Evolutionary conservation across 352 stramenopile species (phyloP).

Genomic region (Phytophthora syringae): DNA sequence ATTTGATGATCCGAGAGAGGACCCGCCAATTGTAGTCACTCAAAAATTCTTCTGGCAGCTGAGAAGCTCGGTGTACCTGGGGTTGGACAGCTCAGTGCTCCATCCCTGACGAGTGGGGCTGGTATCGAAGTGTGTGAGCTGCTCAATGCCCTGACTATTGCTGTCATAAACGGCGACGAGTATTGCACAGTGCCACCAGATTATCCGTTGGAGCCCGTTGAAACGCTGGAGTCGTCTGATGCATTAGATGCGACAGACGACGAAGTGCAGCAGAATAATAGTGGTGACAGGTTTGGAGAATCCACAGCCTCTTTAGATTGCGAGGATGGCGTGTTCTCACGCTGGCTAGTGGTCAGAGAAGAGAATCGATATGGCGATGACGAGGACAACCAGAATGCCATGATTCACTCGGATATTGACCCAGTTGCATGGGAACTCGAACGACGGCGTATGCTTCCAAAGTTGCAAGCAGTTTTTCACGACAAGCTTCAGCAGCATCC

Average conservation of each 20-base stretch:
- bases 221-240: conserved; percentile 52
- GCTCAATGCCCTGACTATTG: conserved; percentile 51
- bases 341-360: conserved; percentile 56
- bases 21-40: conserved; percentile 34
- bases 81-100: conserved; percentile 43
- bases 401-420: conserved; percentile 55
- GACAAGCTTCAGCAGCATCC: conserved; percentile 25
- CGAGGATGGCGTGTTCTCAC: conserved; percentile 43
- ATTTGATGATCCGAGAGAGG: conserved; percentile 15
- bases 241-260: conserved; percentile 55
- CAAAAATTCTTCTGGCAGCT: conserved; percentile 65
- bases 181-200: conserved; percentile 21
- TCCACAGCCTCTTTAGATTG: conserved; percentile 37
- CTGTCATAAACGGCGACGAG: conserved; percentile 34
- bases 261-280: conserved; percentile 20
- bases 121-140: conserved; percentile 64
- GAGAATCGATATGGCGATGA: conserved; percentile 16
- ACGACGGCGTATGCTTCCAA: conserved; percentile 45
- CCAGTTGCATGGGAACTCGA: conserved; percentile 47
- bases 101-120: conserved; percentile 45
- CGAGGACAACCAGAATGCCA: conserved; percentile 25
- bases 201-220: conserved; percentile 53
- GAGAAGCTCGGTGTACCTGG: conserved; percentile 48
- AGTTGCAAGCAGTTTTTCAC: conserved; percentile 34
- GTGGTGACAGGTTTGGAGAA: conserved; percentile 25